Conservation (phyloP, 192 early-diverging fungal genomes). For the Dissophora ornata region DNA sequence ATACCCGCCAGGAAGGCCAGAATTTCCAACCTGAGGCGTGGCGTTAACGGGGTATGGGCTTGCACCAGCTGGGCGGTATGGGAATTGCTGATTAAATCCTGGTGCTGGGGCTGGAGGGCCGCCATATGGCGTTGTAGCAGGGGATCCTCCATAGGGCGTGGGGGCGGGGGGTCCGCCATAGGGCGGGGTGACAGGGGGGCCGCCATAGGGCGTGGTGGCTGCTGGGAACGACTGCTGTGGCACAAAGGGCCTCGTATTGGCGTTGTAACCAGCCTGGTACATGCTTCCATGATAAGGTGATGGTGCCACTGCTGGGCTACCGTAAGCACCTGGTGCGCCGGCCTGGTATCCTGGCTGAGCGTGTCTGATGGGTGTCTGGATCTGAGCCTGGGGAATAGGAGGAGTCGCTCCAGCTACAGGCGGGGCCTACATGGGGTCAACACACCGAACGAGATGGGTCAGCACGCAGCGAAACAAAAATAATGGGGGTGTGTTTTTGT, state of each 20-base stretch:
- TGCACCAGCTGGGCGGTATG: conserved; percentile 23
- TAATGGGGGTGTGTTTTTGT: too few relatives aligned
- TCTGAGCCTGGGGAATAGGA: conserved; percentile 25
- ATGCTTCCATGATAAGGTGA: conserved; percentile 23
- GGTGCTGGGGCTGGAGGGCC: conserved; percentile 7
- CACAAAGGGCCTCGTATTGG: conserved; percentile 1
- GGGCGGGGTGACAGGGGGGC: conserved; percentile 1
- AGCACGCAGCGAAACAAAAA: too few relatives aligned
- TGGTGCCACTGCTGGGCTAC: conserved; percentile 28
- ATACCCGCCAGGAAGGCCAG: conserved; percentile 7
- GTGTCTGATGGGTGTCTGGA: conserved; percentile 29
- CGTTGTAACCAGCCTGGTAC: conserved; percentile 19
- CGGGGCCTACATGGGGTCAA: conserved; percentile 8
- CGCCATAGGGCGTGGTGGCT: neutral
- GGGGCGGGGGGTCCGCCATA: neutral
- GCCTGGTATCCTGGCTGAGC: conserved; percentile 31
- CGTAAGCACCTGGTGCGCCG: conserved; percentile 18
- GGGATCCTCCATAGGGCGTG: conserved; percentile 13
- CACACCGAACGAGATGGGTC: neutral
- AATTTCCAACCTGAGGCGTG: conserved; percentile 21
- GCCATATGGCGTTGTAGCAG: conserved; percentile 16
- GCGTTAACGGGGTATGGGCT: conserved; percentile 12
- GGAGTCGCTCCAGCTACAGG: conserved; percentile 35
- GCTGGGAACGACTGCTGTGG: neutral
- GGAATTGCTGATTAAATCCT: conserved; percentile 8